Conservation (phyloP, 2,329 filamentous ascomycete species). For the Trichoderma oligosporum region DNA sequence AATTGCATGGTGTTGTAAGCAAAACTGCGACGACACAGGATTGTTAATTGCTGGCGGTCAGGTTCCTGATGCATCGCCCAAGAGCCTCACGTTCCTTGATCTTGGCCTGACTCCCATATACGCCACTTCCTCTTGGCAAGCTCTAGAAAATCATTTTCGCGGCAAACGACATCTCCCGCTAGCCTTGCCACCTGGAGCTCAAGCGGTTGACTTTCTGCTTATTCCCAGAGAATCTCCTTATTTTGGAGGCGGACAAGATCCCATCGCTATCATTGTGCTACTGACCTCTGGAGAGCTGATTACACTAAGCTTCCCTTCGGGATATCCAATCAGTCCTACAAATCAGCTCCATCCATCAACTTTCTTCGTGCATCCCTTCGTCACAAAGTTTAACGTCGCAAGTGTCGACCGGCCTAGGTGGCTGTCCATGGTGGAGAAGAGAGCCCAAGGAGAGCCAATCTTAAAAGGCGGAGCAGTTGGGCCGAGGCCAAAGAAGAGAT, state of each 20-base stretch:
- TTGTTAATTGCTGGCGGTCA: conserved; percentile 82
- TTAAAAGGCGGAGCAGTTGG: conserved; percentile 75
- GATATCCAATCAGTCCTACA: conserved; percentile 84
- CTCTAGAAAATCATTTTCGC: conserved; percentile 72
- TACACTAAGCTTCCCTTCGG: conserved; percentile 87
- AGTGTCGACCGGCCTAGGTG: conserved; percentile 74
- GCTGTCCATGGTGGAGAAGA: conserved; percentile 85
- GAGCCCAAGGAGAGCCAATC: conserved; percentile 72
- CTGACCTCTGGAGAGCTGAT: conserved; percentile 84
- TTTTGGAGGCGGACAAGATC: conserved; percentile 84
- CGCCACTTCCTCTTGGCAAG: conserved; percentile 85
- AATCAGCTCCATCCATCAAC: conserved; percentile 88
- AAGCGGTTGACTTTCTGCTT: conserved; percentile 75
- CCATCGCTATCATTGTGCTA: conserved; percentile 75
- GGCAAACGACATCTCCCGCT: conserved; percentile 70
- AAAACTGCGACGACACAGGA: conserved; percentile 89
- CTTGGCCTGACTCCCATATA: conserved; percentile 86
- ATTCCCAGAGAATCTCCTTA: conserved; percentile 80
- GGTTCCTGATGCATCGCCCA: conserved; percentile 60
- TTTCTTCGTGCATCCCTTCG: conserved; percentile 85
- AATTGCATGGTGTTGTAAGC: conserved; percentile 90
- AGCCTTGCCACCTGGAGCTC: conserved; percentile 70
- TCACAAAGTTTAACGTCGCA: conserved; percentile 68
- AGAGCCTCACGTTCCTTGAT: conserved; percentile 84
- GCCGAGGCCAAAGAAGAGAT: conserved; percentile 65